Base-by-base conservation (phyloP, 805 yeast species). In the Pichia kluyveri region DNA sequence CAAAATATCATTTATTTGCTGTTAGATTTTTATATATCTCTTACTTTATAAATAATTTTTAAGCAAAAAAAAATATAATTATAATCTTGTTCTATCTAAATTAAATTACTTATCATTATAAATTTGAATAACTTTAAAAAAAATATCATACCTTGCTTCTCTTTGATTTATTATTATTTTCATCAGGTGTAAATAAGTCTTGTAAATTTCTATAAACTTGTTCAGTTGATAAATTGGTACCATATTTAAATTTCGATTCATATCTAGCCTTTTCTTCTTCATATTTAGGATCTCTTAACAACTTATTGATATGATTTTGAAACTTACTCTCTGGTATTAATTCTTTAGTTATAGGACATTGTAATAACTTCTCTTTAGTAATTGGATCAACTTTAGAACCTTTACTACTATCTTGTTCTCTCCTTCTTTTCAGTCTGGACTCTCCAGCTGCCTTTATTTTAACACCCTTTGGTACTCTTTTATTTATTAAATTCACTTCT, bases 311-410 rank as follows among this genome's bases (percentile, higher is more conserved):
- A 61, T 91, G 97, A 51, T 73, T 75, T 51, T 78, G 83, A 59
- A 84, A 87, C 52, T 82, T 69, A 40, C 73, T 71, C 55, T 85
- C 93, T 0, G 90, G 83, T 1, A 90, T 75, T 59, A 73, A 57
- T 56, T 79, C 74, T 1, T 82, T 82, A 0, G 96, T 86, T 39
- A 86, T 69, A n/a, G 96, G 96, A 60, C 96, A 87, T 53, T 70
- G 73, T 39, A 89, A 74, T 42, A 68, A 54, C 9, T 61, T 66
- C 49, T 59, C 63, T 5, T 56, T 58, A 5, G 54, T 48, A 9
- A 19, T 27, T 10, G 55, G 40, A 39, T 54, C 59, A 30, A 44
- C 18, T 19, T n/a, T 43, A 23, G 17, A 28, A 40, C 41, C 40
- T 32, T 27, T 36, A 41, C 18, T 32, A 2, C 28, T 38, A 9